A percentile compares a stretch with the other conserved stretches of the same genome.
Evolutionary conservation across 192 early-diverging fungal genomes (phyloP).

Genomic region (Coemansia sp.): DNA sequence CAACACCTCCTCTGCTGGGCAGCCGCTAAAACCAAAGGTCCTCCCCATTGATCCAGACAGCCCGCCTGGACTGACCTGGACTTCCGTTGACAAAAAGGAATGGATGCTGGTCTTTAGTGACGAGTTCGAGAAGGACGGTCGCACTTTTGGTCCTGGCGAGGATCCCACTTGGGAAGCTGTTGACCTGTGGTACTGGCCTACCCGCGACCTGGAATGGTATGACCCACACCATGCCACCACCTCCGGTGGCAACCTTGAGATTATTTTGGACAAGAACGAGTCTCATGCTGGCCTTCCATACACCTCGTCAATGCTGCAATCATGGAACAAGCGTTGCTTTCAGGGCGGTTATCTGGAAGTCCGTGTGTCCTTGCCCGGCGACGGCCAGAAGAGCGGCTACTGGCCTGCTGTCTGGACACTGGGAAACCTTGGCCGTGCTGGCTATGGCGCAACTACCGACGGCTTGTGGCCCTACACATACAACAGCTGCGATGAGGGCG

Average conservation of each 20-base stretch:
- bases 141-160: slow-evolving; percentile 56
- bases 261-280: slow-evolving; percentile 52
- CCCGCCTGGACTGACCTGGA: slow-evolving; percentile 39
- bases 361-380: slow-evolving; percentile 57
- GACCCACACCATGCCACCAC: slow-evolving; percentile 55
- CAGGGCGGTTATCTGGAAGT: slow-evolving; percentile 63
- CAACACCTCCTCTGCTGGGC: slow-evolving; percentile 33
- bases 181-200: slow-evolving; percentile 59
- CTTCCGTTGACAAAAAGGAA: slow-evolving; percentile 37
- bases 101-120: slow-evolving; percentile 63
- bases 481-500: slow-evolving; percentile 56
- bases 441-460: slow-evolving; percentile 60
- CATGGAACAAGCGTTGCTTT: slow-evolving; percentile 67
- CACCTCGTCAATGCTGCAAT: slow-evolving; percentile 62
- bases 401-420: slow-evolving; percentile 62
- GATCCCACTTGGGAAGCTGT: slow-evolving; percentile 60
- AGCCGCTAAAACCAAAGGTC: slow-evolving; percentile 37
- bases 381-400: slow-evolving; percentile 49
- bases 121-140: slow-evolving; percentile 59
- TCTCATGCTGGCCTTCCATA: slow-evolving; percentile 49
- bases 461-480: slow-evolving; percentile 60
- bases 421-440: slow-evolving; percentile 61
- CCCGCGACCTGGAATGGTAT: slow-evolving; percentile 58
- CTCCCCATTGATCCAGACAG: slow-evolving; percentile 55
- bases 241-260: slow-evolving; percentile 52